phyloP scores from a whole-genome alignment of 1,139 yeast genomes.

The Geotrichum carabidarum region DNA sequence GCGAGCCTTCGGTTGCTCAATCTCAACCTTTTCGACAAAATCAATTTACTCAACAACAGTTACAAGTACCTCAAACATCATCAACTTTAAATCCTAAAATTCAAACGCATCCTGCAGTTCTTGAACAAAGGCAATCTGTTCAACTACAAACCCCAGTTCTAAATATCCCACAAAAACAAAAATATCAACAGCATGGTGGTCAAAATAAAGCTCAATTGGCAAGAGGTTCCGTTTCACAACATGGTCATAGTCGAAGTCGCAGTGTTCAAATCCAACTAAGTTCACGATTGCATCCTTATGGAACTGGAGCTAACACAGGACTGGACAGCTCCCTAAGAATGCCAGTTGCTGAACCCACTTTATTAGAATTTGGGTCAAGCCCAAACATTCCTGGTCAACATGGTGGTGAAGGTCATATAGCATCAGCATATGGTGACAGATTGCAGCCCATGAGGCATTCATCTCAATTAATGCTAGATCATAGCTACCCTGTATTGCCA shows the following conservation, averaged over 20 bases:
- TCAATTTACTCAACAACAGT: too few species aligned
- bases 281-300: conserved; percentile 11
- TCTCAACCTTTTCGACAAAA: too few species aligned
- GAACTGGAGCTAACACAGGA: background rate
- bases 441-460: background rate
- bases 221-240: conserved; percentile 5
- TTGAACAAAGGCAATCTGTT: too few species aligned
- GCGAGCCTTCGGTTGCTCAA: too few species aligned
- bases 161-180: background rate
- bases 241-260: conserved; percentile 14
- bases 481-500: conserved; percentile 7
- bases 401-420: background rate
- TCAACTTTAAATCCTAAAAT: too few species aligned
- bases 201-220: background rate
- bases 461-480: conserved; percentile 2
- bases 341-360: background rate
- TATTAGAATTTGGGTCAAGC: too few species aligned
- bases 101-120: too few species aligned
- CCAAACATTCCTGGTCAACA: too few species aligned
- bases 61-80: too few species aligned
- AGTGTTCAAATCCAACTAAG: conserved; percentile 10
- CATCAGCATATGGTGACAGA: background rate
- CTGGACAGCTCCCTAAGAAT: background rate
- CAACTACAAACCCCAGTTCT: background rate
- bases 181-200: background rate